Conservation (phyloP, 1,139 yeast species). For the Pichia sp. region DNA sequence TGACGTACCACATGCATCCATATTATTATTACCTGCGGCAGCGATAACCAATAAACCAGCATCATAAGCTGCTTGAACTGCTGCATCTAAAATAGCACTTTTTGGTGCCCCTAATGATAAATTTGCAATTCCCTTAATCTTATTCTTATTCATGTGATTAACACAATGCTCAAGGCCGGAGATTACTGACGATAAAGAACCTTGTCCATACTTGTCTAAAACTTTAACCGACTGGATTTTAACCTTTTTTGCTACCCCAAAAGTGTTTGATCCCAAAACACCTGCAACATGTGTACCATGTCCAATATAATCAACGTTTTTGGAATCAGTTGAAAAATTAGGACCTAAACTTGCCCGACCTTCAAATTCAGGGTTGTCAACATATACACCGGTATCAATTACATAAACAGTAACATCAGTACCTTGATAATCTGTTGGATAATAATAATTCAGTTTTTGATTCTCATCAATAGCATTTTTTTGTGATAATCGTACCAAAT, state of each 20-base stretch:
- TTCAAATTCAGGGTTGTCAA: constrained; percentile 44
- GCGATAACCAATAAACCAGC: constrained; percentile 76
- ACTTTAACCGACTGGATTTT: constrained; percentile 67
- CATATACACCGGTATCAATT: constrained; percentile 62
- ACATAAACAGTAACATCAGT: constrained; percentile 63
- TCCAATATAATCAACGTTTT: constrained; percentile 43
- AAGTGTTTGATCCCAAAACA: constrained; percentile 67
- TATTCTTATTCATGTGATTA: constrained; percentile 36
- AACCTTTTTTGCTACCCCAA: constrained; percentile 73
- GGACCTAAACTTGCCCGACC: constrained; percentile 44
- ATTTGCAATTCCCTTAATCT: constrained; percentile 61
- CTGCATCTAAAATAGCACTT: constrained; percentile 61
- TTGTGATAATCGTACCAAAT: constrained; percentile 28
- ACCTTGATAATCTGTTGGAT: constrained; percentile 41
- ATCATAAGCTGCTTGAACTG: constrained; percentile 62
- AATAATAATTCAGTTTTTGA: constrained; percentile 34
- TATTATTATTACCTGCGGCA: constrained; percentile 82
- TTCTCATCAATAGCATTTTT: constrained; percentile 21
- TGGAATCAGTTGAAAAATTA: constrained; percentile 38
- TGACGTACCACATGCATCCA: constrained; percentile 71
- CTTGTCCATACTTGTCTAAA: constrained; percentile 56
- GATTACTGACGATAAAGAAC: constrained; percentile 60
- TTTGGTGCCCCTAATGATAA: constrained; percentile 71
- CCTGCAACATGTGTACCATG: constrained; percentile 91
- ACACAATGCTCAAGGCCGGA: constrained; percentile 69